Evolutionary conservation across 768 basidiomycete genomes (phyloP).

Genomic region (Termitomyces heimii): DNA sequence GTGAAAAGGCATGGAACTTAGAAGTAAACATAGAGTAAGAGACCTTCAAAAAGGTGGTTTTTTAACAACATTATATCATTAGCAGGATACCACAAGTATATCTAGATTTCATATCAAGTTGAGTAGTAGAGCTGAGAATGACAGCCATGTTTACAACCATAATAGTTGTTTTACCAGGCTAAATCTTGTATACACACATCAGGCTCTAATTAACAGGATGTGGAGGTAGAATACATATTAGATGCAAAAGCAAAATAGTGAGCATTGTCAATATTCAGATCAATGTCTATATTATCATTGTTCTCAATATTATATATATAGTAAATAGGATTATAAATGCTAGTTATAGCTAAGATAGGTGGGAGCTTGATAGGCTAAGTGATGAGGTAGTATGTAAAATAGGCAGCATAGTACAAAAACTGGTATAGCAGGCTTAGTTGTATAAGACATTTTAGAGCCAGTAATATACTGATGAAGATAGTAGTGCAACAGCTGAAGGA

Average conservation of each 20-base stretch:
- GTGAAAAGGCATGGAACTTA: too few relatives aligned
- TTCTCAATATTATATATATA: neutral
- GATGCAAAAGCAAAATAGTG: neutral
- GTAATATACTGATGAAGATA: neutral
- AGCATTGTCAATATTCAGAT: neutral
- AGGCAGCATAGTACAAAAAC: too few relatives aligned
- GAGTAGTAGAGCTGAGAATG: conserved; percentile 3
- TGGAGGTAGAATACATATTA: neutral
- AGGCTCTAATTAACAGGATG: neutral
- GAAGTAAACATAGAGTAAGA: too few relatives aligned
- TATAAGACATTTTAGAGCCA: neutral
- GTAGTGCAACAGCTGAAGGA: too few relatives aligned
- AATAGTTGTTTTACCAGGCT: neutral
- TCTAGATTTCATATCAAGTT: neutral
- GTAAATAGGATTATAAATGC: neutral
- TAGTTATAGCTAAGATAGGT: neutral
- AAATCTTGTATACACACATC: neutral
- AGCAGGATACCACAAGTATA: too few relatives aligned
- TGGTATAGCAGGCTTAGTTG: neutral
- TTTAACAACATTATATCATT: too few relatives aligned
- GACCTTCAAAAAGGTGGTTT: too few relatives aligned
- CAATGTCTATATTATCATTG: neutral
- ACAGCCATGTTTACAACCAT: neutral
- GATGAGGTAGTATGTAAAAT: neutral
- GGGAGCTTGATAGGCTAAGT: neutral